Conservation (phyloP, 495 filamentous ascomycete species). For the Neurospora hispaniola region DNA sequence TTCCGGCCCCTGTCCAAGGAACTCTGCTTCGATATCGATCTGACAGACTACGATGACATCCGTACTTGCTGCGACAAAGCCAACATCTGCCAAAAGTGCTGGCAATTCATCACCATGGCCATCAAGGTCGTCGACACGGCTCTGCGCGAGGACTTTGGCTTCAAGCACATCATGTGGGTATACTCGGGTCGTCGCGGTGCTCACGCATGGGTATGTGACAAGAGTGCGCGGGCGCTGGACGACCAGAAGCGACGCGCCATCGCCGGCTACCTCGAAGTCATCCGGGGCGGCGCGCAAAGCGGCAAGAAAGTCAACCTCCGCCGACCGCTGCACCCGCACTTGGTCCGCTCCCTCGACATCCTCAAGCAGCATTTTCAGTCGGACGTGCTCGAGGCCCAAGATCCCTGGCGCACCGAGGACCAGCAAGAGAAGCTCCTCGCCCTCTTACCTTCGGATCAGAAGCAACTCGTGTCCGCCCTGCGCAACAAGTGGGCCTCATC, state of each 20-base stretch:
- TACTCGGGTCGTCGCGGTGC: slow-evolving; percentile 93
- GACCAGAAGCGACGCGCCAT: slow-evolving; percentile 75
- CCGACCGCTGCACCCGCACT: slow-evolving; percentile 81
- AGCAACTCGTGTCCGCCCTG: slow-evolving; percentile 58
- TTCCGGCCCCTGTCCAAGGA: slow-evolving; percentile 80
- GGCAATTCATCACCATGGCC: slow-evolving; percentile 94
- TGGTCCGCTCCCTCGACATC: slow-evolving; percentile 75
- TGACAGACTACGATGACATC: slow-evolving; percentile 97
- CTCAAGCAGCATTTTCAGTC: slow-evolving; percentile 65
- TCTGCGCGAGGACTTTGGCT: slow-evolving; percentile 87
- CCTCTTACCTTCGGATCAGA: slow-evolving; percentile 58
- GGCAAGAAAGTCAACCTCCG: slow-evolving; percentile 82
- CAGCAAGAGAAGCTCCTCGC: slow-evolving; percentile 63
- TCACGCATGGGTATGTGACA: slow-evolving; percentile 98
- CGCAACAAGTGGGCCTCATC: slow-evolving; percentile 83
- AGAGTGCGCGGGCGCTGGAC: slow-evolving; percentile 67
- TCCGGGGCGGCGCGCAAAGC: slow-evolving; percentile 70
- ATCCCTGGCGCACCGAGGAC: slow-evolving; percentile 63
- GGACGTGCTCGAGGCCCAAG: slow-evolving; percentile 72
- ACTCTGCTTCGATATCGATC: slow-evolving; percentile 96
- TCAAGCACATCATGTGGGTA: slow-evolving; percentile 94
- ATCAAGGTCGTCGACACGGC: slow-evolving; percentile 86
- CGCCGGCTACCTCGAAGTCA: slow-evolving; percentile 76
- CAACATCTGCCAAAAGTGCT: slow-evolving; percentile 88
- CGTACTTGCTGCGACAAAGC: slow-evolving; percentile 90